Conservation (phyloP, 768 basidiomycete genomes). For the Psilocybe tampanensis region DNA sequence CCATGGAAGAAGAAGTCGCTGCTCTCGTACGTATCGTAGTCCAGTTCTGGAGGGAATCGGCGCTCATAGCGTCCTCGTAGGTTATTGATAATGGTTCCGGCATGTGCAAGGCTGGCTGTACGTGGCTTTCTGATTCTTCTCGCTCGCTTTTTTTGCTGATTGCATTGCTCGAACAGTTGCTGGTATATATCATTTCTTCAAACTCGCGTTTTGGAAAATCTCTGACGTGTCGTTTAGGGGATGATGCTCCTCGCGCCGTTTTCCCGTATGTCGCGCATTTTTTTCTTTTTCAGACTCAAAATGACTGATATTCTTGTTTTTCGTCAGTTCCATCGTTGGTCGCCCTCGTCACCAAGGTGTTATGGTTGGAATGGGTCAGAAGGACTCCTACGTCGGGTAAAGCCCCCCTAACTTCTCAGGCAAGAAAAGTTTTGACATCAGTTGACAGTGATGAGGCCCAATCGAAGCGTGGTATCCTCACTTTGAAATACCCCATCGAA, state of each 20-base stretch:
- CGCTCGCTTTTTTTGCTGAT: slow-evolving; percentile 17
- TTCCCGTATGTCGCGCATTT: slow-evolving; percentile 74
- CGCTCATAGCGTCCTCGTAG: slow-evolving; percentile 35
- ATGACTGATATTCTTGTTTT: slow-evolving; percentile 1
- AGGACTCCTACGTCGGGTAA: slow-evolving; percentile 95
- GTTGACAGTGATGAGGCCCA: slow-evolving; percentile 33
- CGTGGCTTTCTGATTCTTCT: slow-evolving; percentile 35
- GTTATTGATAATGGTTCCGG: slow-evolving; percentile 95
- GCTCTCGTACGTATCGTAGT: slow-evolving; percentile 47
- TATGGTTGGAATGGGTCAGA: slow-evolving; percentile 97
- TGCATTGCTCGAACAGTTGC: slow-evolving; percentile 49
- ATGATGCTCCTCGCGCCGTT: slow-evolving; percentile 91
- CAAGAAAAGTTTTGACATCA: neutral
- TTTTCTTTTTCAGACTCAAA: neutral
- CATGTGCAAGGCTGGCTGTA: slow-evolving; percentile 99
- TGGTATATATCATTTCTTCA: slow-evolving; percentile 42
- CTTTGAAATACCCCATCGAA: slow-evolving; percentile 91
- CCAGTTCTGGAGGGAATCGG: neutral
- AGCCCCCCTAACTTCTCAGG: slow-evolving; percentile 19
- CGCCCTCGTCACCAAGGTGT: slow-evolving; percentile 94
- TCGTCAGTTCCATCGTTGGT: slow-evolving; percentile 89
- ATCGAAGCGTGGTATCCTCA: slow-evolving; percentile 86
- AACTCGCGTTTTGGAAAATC: slow-evolving; percentile 8
- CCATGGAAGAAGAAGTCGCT: slow-evolving; percentile 52
- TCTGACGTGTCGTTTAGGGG: slow-evolving; percentile 53